Conservation (phyloP, 2,329 filamentous ascomycete species). For the Cadophora malorum region DNA sequence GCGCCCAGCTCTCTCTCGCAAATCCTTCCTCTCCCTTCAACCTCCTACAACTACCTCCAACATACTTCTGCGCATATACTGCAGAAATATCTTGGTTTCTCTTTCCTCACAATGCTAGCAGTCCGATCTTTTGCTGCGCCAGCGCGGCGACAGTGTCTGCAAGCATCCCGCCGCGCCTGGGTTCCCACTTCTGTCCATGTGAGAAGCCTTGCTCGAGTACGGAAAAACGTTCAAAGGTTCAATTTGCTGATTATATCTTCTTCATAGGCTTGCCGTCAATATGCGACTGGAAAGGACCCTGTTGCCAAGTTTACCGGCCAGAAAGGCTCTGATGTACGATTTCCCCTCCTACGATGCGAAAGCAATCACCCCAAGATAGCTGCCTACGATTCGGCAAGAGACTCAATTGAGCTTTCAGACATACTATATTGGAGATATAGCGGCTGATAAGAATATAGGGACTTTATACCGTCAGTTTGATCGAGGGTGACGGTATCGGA, state of each 20-base stretch:
- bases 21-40: slow-evolving; percentile 27
- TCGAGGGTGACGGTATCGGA: slow-evolving; percentile 98
- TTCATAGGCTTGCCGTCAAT: slow-evolving; percentile 62
- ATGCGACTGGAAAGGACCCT: slow-evolving; percentile 67
- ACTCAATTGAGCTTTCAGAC: slow-evolving; percentile 38
- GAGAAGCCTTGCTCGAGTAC: slow-evolving; percentile 44
- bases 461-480: slow-evolving; percentile 94
- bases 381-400: slow-evolving; percentile 26
- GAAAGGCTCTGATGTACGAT: slow-evolving; percentile 84
- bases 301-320: slow-evolving; percentile 94
- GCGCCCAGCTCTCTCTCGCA: slow-evolving; percentile 29
- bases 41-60: slow-evolving; percentile 26
- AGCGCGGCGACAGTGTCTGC: slow-evolving; percentile 79
- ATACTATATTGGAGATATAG: background rate
- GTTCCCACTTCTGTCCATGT: slow-evolving; percentile 62
- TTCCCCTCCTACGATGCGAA: slow-evolving; percentile 30
- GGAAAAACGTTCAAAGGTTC: background rate
- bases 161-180: slow-evolving; percentile 66
- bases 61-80: slow-evolving; percentile 27
- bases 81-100: slow-evolving; percentile 32
- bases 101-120: slow-evolving; percentile 76
- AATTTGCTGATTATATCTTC: slow-evolving; percentile 34
- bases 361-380: slow-evolving; percentile 45
- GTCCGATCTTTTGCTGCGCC: slow-evolving; percentile 78
- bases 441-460: slow-evolving; percentile 63